Evolutionary conservation across 2,329 filamentous ascomycete species (phyloP).

Genomic region (Venturia oleaginea): DNA sequence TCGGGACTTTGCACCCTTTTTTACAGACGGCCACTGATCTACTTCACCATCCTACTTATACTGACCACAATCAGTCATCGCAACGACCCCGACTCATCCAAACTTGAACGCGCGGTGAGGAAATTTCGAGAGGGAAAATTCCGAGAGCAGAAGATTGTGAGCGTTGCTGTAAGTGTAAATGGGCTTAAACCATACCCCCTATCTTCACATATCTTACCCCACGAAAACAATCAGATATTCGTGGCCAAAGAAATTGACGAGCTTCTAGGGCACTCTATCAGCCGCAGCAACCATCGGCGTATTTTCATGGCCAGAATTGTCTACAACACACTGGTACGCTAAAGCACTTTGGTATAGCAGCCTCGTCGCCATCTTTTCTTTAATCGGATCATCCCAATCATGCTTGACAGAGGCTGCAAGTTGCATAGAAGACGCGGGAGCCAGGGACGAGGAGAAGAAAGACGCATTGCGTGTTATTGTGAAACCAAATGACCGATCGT

Average conservation of each 20-base stretch:
- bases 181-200: too few species aligned
- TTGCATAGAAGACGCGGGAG: background rate
- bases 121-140: background rate
- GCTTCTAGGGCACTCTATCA: background rate
- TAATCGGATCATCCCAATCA: background rate
- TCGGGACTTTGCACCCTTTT: background rate
- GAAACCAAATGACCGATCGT: background rate
- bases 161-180: background rate
- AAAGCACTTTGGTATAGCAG: slow-evolving; percentile 1
- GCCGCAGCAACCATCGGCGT: background rate
- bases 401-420: background rate
- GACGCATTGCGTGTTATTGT: background rate
- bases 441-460: background rate
- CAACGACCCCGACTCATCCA: background rate
- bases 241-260: background rate
- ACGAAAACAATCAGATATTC: too few species aligned
- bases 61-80: background rate
- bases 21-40: background rate
- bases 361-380: background rate
- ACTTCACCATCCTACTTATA: background rate
- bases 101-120: background rate
- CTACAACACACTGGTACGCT: background rate
- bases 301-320: background rate
- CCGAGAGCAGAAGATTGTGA: background rate
- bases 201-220: too few species aligned